phyloP scores from a whole-genome alignment of 129 eudicot species.

The Deinandra increscens region DNA sequence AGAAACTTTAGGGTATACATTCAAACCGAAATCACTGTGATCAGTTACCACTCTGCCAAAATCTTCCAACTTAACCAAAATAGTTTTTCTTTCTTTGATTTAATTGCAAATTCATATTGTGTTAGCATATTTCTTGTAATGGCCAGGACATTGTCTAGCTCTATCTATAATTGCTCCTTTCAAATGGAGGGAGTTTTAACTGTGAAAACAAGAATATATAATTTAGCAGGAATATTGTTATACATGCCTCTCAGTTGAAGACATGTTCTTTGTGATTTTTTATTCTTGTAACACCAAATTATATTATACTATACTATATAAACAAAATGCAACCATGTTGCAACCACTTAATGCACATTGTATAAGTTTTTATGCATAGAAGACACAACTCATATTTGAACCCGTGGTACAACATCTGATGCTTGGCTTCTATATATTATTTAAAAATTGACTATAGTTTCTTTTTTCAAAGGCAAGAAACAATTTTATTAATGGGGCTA shows the following conservation, averaged over 20 bases:
- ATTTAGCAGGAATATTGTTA: neutral
- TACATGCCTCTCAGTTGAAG: neutral
- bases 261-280: neutral
- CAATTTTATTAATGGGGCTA: too few relatives aligned
- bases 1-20: constrained; percentile 41
- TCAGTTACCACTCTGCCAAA: neutral
- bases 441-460: too few relatives aligned
- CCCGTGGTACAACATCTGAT: too few relatives aligned
- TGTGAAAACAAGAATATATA: constrained; percentile 15
- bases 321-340: too few relatives aligned
- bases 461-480: too few relatives aligned
- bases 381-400: too few relatives aligned
- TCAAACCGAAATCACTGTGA: neutral
- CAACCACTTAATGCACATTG: too few relatives aligned
- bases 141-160: constrained; percentile 10
- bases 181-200: constrained; percentile 10
- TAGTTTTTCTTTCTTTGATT: neutral
- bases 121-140: constrained; percentile 20
- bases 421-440: too few relatives aligned
- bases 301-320: neutral
- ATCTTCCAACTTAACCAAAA: neutral
- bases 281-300: neutral
- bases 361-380: too few relatives aligned
- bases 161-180: constrained; percentile 9
- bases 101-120: constrained; percentile 5